phyloP scores from a whole-genome alignment of 208 protist species.

The Trypanosoma caninum region DNA sequence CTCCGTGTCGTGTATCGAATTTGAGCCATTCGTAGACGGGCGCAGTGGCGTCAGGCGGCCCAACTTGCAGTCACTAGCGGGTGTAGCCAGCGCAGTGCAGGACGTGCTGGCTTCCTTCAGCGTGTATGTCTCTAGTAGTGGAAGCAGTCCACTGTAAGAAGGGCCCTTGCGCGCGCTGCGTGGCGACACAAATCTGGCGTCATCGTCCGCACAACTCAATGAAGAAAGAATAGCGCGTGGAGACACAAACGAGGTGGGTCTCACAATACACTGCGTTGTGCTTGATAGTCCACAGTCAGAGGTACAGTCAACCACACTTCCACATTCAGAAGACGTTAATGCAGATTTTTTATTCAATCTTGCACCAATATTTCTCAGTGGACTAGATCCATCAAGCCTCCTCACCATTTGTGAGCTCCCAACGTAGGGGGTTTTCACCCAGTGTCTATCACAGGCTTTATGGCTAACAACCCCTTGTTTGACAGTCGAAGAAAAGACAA shows the following conservation, averaged over 20 bases:
- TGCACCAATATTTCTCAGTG: conserved; percentile 12
- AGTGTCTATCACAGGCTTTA: background rate
- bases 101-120: background rate
- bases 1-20: conserved; percentile 8
- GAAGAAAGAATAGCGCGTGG: conserved; percentile 21
- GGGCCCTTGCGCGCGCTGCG: background rate
- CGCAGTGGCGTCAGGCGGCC: too few species aligned
- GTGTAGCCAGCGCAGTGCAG: background rate
- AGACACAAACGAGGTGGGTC: background rate
- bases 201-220: background rate
- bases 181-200: background rate
- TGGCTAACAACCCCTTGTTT: background rate
- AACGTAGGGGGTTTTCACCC: background rate
- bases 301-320: conserved; percentile 8
- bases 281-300: conserved; percentile 15
- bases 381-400: background rate
- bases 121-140: background rate
- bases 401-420: background rate
- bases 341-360: background rate
- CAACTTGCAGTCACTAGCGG: background rate
- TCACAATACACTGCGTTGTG: background rate
- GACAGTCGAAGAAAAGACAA: background rate
- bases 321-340: background rate
- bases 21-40: background rate
- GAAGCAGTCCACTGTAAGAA: background rate